phyloP scores from a whole-genome alignment of 371 early-diverging fungal species.

The Rhizomucor miehei region DNA sequence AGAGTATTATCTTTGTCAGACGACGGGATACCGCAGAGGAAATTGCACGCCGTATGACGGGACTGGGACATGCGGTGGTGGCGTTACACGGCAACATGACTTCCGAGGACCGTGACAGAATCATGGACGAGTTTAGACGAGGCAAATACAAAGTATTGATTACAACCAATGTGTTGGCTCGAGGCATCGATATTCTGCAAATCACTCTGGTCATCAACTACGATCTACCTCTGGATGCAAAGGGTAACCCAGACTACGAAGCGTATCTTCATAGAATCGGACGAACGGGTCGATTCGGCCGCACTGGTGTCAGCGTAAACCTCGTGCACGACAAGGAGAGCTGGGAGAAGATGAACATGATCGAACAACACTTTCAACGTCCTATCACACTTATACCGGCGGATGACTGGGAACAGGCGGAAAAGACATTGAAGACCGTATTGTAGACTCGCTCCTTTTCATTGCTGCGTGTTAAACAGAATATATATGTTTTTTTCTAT shows the following conservation, averaged over 20 bases:
- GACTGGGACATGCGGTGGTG: conserved; percentile 82
- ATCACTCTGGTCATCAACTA: conserved; percentile 98
- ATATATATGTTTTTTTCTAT: not conserved
- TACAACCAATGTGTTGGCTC: conserved; percentile 94
- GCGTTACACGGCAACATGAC: conserved; percentile 90
- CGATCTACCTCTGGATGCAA: conserved; percentile 82
- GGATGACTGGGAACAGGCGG: conserved; percentile 74
- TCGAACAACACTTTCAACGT: conserved; percentile 74
- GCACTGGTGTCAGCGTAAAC: conserved; percentile 95
- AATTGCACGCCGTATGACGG: conserved; percentile 74
- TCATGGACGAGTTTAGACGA: conserved; percentile 90
- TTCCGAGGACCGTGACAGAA: conserved; percentile 81
- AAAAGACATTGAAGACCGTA: conserved; percentile 63
- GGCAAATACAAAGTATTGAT: conserved; percentile 94
- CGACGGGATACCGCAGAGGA: conserved; percentile 81
- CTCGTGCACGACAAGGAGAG: conserved; percentile 83
- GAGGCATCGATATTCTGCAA: conserved; percentile 97
- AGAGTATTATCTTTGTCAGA: conserved; percentile 95
- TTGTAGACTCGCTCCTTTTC: conserved; percentile 5
- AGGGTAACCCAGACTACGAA: conserved; percentile 75
- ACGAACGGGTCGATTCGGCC: conserved; percentile 98
- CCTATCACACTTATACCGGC: conserved; percentile 77
- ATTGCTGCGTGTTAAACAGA: not conserved
- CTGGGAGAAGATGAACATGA: conserved; percentile 70
- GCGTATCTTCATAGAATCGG: conserved; percentile 99